Conservation (phyloP, 345 rosid genomes). For the Citrus sp. region DNA sequence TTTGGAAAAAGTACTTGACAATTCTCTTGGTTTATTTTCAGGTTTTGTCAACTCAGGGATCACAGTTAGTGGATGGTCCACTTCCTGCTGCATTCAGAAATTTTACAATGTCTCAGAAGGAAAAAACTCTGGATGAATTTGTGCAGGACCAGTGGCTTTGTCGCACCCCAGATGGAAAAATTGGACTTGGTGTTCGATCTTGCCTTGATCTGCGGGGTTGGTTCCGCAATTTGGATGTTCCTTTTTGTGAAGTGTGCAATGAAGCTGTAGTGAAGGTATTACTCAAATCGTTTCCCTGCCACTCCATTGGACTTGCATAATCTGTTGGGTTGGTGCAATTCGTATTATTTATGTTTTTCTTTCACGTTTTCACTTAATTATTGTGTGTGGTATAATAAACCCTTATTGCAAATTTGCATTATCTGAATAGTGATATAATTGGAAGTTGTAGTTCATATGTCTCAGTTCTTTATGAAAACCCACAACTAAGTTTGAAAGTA, state of each 20-base stretch:
- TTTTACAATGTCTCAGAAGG: slow-evolving; percentile 81
- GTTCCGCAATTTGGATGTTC: slow-evolving; percentile 65
- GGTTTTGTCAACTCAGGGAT: slow-evolving; percentile 37
- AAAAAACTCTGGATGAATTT: slow-evolving; percentile 69
- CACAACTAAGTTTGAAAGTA: neutral
- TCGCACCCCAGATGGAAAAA: slow-evolving; percentile 47
- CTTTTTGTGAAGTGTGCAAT: slow-evolving; percentile 84
- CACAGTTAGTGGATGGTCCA: slow-evolving; percentile 37
- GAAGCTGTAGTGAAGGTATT: slow-evolving; percentile 88
- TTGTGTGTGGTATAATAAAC: neutral
- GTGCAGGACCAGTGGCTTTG: slow-evolving; percentile 78
- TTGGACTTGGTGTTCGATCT: slow-evolving; percentile 82
- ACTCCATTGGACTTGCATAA: neutral
- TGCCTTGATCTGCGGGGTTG: slow-evolving; percentile 82
- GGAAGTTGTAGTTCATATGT: neutral
- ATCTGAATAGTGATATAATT: neutral
- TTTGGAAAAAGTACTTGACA: neutral
- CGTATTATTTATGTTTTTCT: slow-evolving; percentile 1
- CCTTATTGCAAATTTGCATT: neutral
- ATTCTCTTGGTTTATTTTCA: slow-evolving; percentile 25
- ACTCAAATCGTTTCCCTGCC: slow-evolving; percentile 4
- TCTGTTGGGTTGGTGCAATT: neutral
- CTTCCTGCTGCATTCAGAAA: slow-evolving; percentile 73
- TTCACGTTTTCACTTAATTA: neutral
- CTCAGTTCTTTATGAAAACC: neutral